phyloP scores from a whole-genome alignment of 2,329 filamentous ascomycete species.

The Cytospora mali region DNA sequence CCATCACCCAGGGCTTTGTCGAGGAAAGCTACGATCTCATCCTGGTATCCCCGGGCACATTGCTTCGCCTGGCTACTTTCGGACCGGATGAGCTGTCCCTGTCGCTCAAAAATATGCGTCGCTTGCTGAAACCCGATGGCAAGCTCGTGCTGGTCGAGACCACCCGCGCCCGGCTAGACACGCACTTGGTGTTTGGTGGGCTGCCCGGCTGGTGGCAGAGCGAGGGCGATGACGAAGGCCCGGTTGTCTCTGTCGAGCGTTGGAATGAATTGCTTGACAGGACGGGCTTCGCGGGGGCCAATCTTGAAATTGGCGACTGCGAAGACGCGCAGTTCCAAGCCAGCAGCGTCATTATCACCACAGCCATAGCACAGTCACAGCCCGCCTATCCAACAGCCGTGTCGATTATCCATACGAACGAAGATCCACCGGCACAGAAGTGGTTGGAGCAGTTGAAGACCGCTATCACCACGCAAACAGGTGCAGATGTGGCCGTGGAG shows the following conservation, averaged over 20 bases:
- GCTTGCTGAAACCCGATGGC: slow-evolving; percentile 40
- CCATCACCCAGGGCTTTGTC: slow-evolving; percentile 36
- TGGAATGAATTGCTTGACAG: slow-evolving; percentile 7
- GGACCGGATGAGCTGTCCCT: no score
- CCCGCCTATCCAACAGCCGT: background rate
- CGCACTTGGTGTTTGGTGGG: slow-evolving; percentile 37
- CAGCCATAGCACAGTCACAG: background rate
- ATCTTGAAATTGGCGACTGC: slow-evolving; percentile 7
- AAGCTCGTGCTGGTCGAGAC: slow-evolving; percentile 35
- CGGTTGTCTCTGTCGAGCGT: background rate
- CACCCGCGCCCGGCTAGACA: slow-evolving; percentile 12
- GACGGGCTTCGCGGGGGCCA: slow-evolving; percentile 7
- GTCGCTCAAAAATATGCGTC: slow-evolving; percentile 33
- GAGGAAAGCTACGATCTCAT: slow-evolving; percentile 36
- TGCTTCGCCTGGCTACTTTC: no score
- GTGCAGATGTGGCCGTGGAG: no score
- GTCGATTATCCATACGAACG: background rate
- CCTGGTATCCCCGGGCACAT: slow-evolving; percentile 35
- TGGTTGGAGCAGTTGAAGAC: no score
- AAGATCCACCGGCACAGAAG: no score
- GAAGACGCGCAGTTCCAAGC: slow-evolving; percentile 2
- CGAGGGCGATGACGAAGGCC: slow-evolving; percentile 18
- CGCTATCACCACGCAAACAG: no score
- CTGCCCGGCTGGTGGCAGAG: slow-evolving; percentile 43
- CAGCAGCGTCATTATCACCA: slow-evolving; percentile 5